Evolutionary conservation across 805 yeast species (phyloP).

Genomic region (Metschnikowia lachancei): DNA sequence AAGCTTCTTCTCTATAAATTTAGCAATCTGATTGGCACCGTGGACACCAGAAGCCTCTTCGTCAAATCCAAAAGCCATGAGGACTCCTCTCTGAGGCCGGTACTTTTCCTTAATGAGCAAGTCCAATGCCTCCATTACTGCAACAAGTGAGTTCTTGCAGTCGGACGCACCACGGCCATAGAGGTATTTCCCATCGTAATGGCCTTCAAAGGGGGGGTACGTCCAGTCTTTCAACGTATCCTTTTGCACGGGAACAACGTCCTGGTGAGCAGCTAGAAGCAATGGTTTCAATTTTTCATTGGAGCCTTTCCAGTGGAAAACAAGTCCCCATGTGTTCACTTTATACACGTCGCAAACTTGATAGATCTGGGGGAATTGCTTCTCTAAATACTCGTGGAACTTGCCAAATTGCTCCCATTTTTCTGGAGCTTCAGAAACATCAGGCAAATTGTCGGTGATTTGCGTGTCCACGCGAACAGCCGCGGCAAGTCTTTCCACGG

Average conservation of each 20-base stretch:
- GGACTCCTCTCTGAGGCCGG: conserved; percentile 15
- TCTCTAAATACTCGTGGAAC: conserved; percentile 18
- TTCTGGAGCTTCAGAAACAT: conserved; percentile 47
- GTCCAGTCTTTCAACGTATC: conserved; percentile 17
- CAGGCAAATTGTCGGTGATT: conserved; percentile 50
- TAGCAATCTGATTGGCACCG: conserved; percentile 14
- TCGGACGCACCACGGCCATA: conserved; percentile 82
- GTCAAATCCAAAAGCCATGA: conserved; percentile 20
- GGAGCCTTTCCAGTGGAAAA: conserved; percentile 19
- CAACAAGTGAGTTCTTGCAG: conserved; percentile 67
- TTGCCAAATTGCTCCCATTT: conserved; percentile 41
- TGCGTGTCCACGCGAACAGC: conserved; percentile 68
- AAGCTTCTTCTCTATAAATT: conserved; percentile 13
- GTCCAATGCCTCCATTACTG: conserved; percentile 49
- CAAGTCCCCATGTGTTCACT: conserved; percentile 18
- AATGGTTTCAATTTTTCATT: conserved; percentile 17
- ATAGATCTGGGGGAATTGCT: conserved; percentile 14
- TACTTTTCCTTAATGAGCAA: conserved; percentile 13
- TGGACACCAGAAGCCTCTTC: conserved; percentile 19
- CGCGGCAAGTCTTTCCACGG: conserved; percentile 47
- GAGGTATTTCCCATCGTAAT: conserved; percentile 34
- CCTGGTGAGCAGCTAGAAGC: conserved; percentile 20
- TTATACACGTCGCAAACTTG: conserved; percentile 10
- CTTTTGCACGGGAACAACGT: conserved; percentile 20
- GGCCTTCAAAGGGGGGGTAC: conserved; percentile 18